Evolutionary conservation across 768 basidiomycete species (phyloP).

Genomic region (Lactarius hengduanensis): DNA sequence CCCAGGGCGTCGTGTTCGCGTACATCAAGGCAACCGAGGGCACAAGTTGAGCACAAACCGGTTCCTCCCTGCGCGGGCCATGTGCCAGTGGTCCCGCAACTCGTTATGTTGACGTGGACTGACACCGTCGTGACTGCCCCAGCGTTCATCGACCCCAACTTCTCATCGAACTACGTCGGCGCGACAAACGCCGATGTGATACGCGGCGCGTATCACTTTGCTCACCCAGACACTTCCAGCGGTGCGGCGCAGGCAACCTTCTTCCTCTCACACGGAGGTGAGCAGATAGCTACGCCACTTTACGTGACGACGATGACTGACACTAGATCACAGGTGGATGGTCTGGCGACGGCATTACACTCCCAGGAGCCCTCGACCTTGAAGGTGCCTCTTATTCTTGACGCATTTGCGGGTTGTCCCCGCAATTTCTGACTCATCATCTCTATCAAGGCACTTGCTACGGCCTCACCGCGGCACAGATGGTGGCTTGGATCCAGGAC

Average conservation of each 20-base stretch:
- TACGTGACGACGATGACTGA: not conserved
- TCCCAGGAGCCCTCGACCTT: conserved; percentile 10
- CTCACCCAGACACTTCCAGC: conserved; percentile 50
- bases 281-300: not conserved
- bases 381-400: not conserved
- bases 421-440: not conserved
- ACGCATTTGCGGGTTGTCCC: not conserved
- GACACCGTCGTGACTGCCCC: conserved; percentile 24
- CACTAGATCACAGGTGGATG: not conserved
- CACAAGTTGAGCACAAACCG: conserved; percentile 37
- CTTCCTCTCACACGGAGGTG: conserved; percentile 47
- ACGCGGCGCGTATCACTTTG: conserved; percentile 62
- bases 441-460: conserved; percentile 52
- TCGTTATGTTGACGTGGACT: not conserved
- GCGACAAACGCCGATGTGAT: conserved; percentile 57
- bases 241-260: conserved; percentile 60
- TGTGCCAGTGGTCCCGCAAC: no score
- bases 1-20: conserved; percentile 51
- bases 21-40: conserved; percentile 72
- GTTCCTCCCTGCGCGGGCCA: no score
- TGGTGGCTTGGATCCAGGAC: conserved; percentile 63
- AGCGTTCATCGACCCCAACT: conserved; percentile 44
- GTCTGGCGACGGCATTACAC: conserved; percentile 7
- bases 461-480: conserved; percentile 48
- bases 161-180: conserved; percentile 52